A percentile compares a stretch with the other conserved stretches of the same genome.
Conservation (phyloP, 805 yeast genomes). For the Saturnispora serradocipensis region DNA sequence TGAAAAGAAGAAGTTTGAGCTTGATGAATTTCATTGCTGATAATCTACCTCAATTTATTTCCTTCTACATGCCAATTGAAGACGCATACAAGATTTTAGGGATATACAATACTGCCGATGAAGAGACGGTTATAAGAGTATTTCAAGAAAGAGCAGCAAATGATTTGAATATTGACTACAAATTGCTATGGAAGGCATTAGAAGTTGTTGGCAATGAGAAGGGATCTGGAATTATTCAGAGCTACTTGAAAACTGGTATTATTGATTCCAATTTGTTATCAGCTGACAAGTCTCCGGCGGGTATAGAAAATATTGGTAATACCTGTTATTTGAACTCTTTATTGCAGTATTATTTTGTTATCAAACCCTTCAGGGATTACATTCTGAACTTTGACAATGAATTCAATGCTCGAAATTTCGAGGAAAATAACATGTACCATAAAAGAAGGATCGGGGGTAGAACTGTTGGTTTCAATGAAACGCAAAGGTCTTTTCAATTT, state of each 20-base stretch:
- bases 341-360: slow-evolving; percentile 80
- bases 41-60: slow-evolving; percentile 29
- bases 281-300: slow-evolving; percentile 75
- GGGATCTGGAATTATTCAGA: slow-evolving; percentile 44
- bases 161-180: slow-evolving; percentile 39
- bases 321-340: slow-evolving; percentile 91
- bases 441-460: slow-evolving; percentile 82
- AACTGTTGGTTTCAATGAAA: slow-evolving; percentile 66
- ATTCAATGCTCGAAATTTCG: slow-evolving; percentile 19
- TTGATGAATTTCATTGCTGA: slow-evolving; percentile 46
- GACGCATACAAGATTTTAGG: slow-evolving; percentile 44
- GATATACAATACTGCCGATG: slow-evolving; percentile 42
- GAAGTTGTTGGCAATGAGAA: slow-evolving; percentile 44
- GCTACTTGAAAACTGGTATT: slow-evolving; percentile 53
- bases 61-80: slow-evolving; percentile 14
- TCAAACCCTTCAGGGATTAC: slow-evolving; percentile 67
- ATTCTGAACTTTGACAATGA: slow-evolving; percentile 46
- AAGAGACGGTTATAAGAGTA: slow-evolving; percentile 43
- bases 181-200: slow-evolving; percentile 49
- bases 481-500: slow-evolving; percentile 74
- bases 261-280: slow-evolving; percentile 53
- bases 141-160: slow-evolving; percentile 39
- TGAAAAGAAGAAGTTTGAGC: slow-evolving; percentile 45
- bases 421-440: slow-evolving; percentile 26
- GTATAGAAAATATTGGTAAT: slow-evolving; percentile 89